phyloP scores from a whole-genome alignment of 768 basidiomycete species.

The Tricholoma terreum region DNA sequence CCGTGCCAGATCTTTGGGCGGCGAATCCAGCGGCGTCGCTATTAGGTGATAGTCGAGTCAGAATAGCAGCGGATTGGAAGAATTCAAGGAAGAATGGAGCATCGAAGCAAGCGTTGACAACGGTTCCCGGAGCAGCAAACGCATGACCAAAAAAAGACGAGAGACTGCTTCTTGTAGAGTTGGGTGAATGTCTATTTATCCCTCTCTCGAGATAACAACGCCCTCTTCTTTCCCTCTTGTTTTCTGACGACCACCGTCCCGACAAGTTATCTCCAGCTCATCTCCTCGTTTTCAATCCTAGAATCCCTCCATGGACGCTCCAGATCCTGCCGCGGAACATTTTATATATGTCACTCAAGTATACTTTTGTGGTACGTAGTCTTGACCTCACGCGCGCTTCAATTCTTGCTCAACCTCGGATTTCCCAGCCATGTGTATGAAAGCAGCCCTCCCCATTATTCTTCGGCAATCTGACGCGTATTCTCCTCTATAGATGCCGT shows the following conservation, averaged over 20 bases:
- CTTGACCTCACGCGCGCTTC: constrained; percentile 13
- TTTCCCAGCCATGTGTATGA: constrained; percentile 67
- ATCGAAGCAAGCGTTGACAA: constrained; percentile 16
- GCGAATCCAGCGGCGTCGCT: constrained; percentile 7
- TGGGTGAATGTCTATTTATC: constrained; percentile 38
- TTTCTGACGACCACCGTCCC: constrained; percentile 35
- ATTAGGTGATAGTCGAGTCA: constrained; percentile 9
- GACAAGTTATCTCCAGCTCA: background rate
- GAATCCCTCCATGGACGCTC: constrained; percentile 24
- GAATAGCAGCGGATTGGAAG: constrained; percentile 10
- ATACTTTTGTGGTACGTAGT: constrained; percentile 78
- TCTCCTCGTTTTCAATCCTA: constrained; percentile 9
- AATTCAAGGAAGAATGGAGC: constrained; percentile 13
- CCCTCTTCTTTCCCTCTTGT: constrained; percentile 36
- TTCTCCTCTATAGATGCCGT: constrained; percentile 58
- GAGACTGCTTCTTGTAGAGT: constrained; percentile 42
- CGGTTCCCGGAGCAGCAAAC: constrained; percentile 13
- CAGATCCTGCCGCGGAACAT: constrained; percentile 50
- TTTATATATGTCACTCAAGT: constrained; percentile 82
- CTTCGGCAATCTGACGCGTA: constrained; percentile 25
- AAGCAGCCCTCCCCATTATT: constrained; percentile 17
- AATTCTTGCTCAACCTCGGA: constrained; percentile 27
- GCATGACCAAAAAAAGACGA: constrained; percentile 27
- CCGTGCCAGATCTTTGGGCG: background rate
- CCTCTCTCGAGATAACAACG: constrained; percentile 1